Percentiles rank a stretch among this genome's conserved stretches.
Evolutionary conservation across 208 protist species (phyloP).

Genomic region (Wallacemonas rigidus): DNA sequence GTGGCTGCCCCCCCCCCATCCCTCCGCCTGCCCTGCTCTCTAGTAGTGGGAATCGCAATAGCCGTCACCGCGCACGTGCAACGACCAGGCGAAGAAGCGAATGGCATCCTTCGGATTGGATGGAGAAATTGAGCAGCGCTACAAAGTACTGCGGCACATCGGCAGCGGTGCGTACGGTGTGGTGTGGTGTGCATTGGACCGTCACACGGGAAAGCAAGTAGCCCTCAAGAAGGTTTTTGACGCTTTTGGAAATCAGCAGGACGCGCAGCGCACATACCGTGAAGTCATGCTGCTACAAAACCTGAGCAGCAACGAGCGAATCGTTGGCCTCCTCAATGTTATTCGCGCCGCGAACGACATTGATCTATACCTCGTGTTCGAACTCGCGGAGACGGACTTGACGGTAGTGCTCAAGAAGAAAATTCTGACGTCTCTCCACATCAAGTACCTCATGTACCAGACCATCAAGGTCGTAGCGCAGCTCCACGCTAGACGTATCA

Average conservation of each 20-base stretch:
- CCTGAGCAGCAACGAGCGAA: conserved; percentile 67
- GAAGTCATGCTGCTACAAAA: conserved; percentile 97
- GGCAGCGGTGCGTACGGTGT: conserved; percentile 96
- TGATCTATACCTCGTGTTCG: conserved; percentile 98
- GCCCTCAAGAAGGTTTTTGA: conserved; percentile 98
- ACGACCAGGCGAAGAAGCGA: not conserved
- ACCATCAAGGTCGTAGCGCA: conserved; percentile 94
- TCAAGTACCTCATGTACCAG: conserved; percentile 96
- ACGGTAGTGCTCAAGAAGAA: conserved; percentile 94
- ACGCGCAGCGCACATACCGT: conserved; percentile 95
- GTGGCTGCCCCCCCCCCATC: too few species aligned
- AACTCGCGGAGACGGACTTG: conserved; percentile 95
- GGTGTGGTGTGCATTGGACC: conserved; percentile 94
- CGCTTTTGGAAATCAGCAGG: conserved; percentile 94
- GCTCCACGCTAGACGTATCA: conserved; percentile 85
- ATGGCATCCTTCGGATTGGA: conserved; percentile 89
- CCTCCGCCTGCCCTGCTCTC: not conserved
- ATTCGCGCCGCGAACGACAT: conserved; percentile 96
- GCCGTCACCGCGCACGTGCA: not conserved
- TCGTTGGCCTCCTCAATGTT: conserved; percentile 95
- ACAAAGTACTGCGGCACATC: conserved; percentile 93
- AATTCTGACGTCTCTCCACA: conserved; percentile 95
- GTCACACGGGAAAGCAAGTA: conserved; percentile 75
- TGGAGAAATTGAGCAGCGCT: conserved; percentile 91
- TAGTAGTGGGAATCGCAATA: not conserved